A percentile compares a stretch with the other conserved stretches of the same genome.
These are phyloP conservation scores for Nakaseomyces nivariensis DNA, from an alignment of 1,139 yeast species.

Conservation along the genomic window DNA sequence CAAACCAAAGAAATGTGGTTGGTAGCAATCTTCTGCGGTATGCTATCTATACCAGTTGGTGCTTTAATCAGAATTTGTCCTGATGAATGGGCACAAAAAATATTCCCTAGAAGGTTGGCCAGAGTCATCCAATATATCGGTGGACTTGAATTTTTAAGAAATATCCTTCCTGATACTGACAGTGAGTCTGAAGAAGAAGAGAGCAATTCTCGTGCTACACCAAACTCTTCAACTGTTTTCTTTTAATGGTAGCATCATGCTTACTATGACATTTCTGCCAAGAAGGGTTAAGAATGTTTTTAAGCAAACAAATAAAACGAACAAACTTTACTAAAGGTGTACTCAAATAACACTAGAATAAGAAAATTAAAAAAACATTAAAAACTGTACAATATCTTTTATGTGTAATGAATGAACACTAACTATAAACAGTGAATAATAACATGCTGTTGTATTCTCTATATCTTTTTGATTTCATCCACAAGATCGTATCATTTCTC, in stretches of 20 bases:
- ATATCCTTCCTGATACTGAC: slow-evolving; percentile 6
- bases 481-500: background rate
- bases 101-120: slow-evolving; percentile 60
- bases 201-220: slow-evolving; percentile 3
- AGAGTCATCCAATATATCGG: slow-evolving; percentile 37
- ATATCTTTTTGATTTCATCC: background rate
- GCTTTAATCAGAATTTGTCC: slow-evolving; percentile 68
- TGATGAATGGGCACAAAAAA: slow-evolving; percentile 58
- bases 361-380: background rate
- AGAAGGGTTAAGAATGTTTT: no score
- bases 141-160: slow-evolving; percentile 39
- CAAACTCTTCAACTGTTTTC: background rate
- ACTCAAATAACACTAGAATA: background rate
- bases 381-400: no score
- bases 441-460: background rate
- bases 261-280: background rate
- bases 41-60: slow-evolving; percentile 76
- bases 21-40: slow-evolving; percentile 75
- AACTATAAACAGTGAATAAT: background rate
- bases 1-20: slow-evolving; percentile 88
- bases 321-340: background rate
- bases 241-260: background rate
- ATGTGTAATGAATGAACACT: background rate
- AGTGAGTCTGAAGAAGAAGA: slow-evolving; percentile 16
- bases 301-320: no score